Evolutionary conservation across 345 rosid species (phyloP), one percentile per base, ranked within the genome.

Genomic region (Trapa incisa): DNA sequence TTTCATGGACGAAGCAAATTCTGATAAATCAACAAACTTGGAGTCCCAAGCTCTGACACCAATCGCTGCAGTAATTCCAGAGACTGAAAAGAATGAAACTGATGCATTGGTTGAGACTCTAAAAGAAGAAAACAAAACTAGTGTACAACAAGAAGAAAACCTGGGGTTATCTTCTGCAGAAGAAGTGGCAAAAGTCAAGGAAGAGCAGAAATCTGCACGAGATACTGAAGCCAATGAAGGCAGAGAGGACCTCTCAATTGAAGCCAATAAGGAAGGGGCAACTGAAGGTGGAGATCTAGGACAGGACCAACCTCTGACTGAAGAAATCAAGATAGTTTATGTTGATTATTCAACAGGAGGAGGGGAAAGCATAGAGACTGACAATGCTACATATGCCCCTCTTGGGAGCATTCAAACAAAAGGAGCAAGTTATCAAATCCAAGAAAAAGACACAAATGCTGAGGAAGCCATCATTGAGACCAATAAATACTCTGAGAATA

Each of bases 101-200:
- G 47, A 63, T 56, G 60, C 64, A 47, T 22, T 42, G 7, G 38
- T 56, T 71, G 74, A 47, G 68, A 47, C 65, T 8, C 65, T 29
- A 3, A 50, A 22, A 54, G 29, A 22, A 22, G 69, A 74, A 63
- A 66, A 61, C 9, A 41, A 47, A 58, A 67, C 45, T 29, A 69
- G 67, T 10, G 70, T n/a, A 38, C 64, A 43, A 71, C 37, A 67
- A 43, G 33, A 68, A 3, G 72, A 43, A 54, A 60, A 11, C 48
- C 13, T 17, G 56, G 70, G 61, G 71, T 61, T 54, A 41, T 47
- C 70, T 64, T 70, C 65, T 3, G 64, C 54, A 61, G 65, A 35
- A 58, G 72, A 33, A 38, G 38, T 50, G 70, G 37, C 15, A 64
- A 70, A 66, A 53, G 69, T 65, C 39, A 22, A 22, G 29, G 60